Conservation (phyloP, 352 stramenopile genomes). For the Phytopythium delawarense region DNA sequence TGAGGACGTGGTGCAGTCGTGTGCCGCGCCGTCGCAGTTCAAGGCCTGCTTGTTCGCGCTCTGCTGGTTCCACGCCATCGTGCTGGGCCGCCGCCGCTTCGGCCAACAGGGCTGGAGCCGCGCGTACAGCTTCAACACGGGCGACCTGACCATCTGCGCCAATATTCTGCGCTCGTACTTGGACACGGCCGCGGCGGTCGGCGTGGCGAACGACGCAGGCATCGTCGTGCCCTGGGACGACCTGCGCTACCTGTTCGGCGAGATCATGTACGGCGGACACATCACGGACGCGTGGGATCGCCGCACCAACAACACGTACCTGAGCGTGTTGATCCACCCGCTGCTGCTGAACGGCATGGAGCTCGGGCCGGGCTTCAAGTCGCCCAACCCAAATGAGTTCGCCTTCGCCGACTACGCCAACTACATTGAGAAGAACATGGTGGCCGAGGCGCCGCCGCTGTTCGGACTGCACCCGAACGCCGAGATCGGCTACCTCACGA, state of each 20-base stretch:
- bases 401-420: slow-evolving; percentile 82
- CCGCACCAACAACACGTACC: slow-evolving; percentile 94
- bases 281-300: slow-evolving; percentile 96
- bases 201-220: background rate
- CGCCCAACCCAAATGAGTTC: slow-evolving; percentile 80
- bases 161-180: slow-evolving; percentile 94
- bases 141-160: slow-evolving; percentile 93
- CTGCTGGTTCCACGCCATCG: slow-evolving; percentile 96
- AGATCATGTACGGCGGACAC: slow-evolving; percentile 97
- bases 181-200: slow-evolving; percentile 73
- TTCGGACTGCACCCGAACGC: slow-evolving; percentile 95
- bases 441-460: slow-evolving; percentile 87
- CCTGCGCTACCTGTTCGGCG: slow-evolving; percentile 94
- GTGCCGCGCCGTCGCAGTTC: slow-evolving; percentile 88
- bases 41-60: slow-evolving; percentile 93
- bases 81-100: slow-evolving; percentile 90
- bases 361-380: slow-evolving; percentile 93
- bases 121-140: slow-evolving; percentile 95
- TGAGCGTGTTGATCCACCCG: slow-evolving; percentile 87
- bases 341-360: slow-evolving; percentile 89
- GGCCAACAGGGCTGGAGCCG: slow-evolving; percentile 93
- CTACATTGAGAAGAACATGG: slow-evolving; percentile 94
- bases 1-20: slow-evolving; percentile 85
- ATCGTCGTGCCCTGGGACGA: slow-evolving; percentile 92
- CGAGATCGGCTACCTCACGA: slow-evolving; percentile 95